Conservation (phyloP, 805 yeast genomes). For the Candida sanyiensis region DNA sequence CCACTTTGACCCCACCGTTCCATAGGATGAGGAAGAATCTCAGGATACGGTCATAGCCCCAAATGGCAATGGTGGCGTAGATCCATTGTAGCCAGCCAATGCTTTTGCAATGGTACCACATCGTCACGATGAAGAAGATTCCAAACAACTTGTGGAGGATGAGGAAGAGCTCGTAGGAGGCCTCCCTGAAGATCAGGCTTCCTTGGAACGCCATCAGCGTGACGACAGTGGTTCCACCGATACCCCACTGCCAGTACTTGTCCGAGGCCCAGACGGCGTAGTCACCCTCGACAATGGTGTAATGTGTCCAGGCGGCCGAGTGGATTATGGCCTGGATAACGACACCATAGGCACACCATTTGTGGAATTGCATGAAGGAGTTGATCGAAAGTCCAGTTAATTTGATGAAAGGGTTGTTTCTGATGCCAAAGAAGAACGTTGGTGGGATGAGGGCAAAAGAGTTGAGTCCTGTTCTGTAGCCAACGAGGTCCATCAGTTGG, state of each 20-base stretch:
- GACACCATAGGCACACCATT: slow-evolving; percentile 54
- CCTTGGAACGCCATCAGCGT: slow-evolving; percentile 45
- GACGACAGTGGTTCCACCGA: slow-evolving; percentile 40
- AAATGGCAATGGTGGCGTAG: slow-evolving; percentile 53
- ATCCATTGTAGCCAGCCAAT: slow-evolving; percentile 46
- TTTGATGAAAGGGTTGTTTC: slow-evolving; percentile 62
- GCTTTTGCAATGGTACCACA: slow-evolving; percentile 56
- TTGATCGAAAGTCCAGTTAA: slow-evolving; percentile 54
- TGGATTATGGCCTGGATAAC: slow-evolving; percentile 50
- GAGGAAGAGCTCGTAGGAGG: slow-evolving; percentile 56
- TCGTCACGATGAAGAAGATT: slow-evolving; percentile 43
- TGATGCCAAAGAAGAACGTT: slow-evolving; percentile 57
- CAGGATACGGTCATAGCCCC: slow-evolving; percentile 62
- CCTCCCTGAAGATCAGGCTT: slow-evolving; percentile 43
- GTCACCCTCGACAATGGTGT: slow-evolving; percentile 37
- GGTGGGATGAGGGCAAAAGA: slow-evolving; percentile 51
- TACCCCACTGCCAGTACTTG: slow-evolving; percentile 44
- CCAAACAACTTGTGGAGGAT: slow-evolving; percentile 53
- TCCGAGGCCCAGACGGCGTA: slow-evolving; percentile 38
- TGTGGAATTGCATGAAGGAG: slow-evolving; percentile 59
- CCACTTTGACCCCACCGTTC: slow-evolving; percentile 56
- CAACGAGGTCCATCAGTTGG: slow-evolving; percentile 35
- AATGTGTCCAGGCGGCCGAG: slow-evolving; percentile 47
- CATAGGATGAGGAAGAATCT: slow-evolving; percentile 48
- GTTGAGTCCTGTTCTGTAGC: slow-evolving; percentile 50